Conservation (phyloP, 768 basidiomycete species). For the Kwoniella heveanensis region DNA sequence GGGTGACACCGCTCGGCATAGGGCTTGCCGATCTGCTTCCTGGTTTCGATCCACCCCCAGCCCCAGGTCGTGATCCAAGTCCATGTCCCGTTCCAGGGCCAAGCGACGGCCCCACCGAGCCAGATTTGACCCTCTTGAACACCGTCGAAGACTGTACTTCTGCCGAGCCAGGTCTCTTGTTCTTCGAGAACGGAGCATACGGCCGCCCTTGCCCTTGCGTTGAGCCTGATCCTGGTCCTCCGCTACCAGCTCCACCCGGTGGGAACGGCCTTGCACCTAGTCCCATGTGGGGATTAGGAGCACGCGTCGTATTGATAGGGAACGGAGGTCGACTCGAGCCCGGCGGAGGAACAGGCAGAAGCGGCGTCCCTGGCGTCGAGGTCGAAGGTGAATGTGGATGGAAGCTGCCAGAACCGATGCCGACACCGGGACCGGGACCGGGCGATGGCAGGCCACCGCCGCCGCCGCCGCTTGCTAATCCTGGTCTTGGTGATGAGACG, state of each 20-base stretch:
- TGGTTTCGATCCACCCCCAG: neutral
- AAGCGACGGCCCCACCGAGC: slow-evolving; percentile 13
- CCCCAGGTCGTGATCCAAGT: too few relatives aligned
- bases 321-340: slow-evolving; percentile 10
- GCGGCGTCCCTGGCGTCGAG: slow-evolving; percentile 30
- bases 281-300: neutral
- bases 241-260: neutral
- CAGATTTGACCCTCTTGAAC: slow-evolving; percentile 13
- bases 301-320: slow-evolving; percentile 4
- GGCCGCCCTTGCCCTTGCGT: slow-evolving; percentile 4
- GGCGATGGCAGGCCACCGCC: neutral
- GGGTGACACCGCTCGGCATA: slow-evolving; percentile 5
- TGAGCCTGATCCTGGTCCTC: neutral
- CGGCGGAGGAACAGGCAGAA: slow-evolving; percentile 28
- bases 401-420: neutral
- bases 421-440: neutral
- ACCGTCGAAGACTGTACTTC: slow-evolving; percentile 1
- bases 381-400: neutral
- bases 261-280: too few relatives aligned
- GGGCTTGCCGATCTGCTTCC: slow-evolving; percentile 25
- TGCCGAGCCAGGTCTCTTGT: slow-evolving; percentile 18
- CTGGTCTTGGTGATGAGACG: neutral
- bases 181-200: slow-evolving; percentile 8
- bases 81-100: too few relatives aligned
- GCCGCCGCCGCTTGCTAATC: neutral